phyloP scores from a whole-genome alignment of 306 rosid genomes.

The Citrullus colocynthis region DNA sequence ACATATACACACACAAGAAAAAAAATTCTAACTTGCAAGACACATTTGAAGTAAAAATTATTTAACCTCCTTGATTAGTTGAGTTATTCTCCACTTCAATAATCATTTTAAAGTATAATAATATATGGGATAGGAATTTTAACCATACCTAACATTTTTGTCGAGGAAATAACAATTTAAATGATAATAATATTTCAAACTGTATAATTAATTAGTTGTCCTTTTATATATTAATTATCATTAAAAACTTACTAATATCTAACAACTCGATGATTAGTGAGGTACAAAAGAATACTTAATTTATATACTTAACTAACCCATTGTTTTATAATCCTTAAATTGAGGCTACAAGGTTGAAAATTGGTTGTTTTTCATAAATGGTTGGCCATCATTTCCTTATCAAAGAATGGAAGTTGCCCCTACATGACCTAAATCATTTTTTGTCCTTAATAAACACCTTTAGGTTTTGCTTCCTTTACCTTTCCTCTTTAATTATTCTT shows the following conservation, averaged over 20 bases:
- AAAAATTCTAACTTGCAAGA: no score
- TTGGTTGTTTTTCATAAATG: background rate
- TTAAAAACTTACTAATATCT: background rate
- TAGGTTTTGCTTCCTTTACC: background rate
- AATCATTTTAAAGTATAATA: no score
- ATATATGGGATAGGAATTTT: no score
- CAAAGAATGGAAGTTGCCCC: conserved; percentile 3
- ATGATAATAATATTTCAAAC: background rate
- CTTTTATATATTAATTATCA: background rate
- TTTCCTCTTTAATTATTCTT: conserved; percentile 4
- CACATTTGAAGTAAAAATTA: no score
- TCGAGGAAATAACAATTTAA: background rate
- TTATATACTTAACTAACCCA: background rate
- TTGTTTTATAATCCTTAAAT: background rate
- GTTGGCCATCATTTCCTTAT: conserved; percentile 4
- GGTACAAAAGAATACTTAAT: background rate
- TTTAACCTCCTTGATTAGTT: no score
- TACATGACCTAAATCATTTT: conserved; percentile 8
- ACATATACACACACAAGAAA: no score
- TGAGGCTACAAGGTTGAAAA: background rate
- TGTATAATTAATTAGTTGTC: background rate
- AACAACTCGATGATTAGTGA: background rate
- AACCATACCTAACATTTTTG: no score
- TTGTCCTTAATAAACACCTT: conserved; percentile 1
- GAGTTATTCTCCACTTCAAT: no score